Conservation (phyloP, 1,284 basidiomycete species). For the Austroboletus olivaceoglutinosus region DNA sequence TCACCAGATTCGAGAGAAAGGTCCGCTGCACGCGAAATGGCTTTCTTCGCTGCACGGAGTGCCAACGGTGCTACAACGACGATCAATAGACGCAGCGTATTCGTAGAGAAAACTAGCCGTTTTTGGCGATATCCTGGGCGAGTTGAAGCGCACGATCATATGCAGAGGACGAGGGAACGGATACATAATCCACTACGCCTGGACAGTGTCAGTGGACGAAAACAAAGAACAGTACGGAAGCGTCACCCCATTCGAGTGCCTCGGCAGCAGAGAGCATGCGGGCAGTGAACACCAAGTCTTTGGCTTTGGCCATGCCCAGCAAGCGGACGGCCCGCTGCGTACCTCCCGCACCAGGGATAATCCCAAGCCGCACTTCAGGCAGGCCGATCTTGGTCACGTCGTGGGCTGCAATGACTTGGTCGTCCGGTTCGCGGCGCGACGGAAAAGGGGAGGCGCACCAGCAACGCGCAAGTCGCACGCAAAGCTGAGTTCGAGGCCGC, state of each 20-base stretch:
- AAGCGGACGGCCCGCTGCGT: conserved; percentile 85
- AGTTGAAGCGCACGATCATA: conserved; percentile 66
- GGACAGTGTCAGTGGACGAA: conserved; percentile 4
- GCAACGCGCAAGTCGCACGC: conserved; percentile 89
- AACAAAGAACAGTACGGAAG: conserved; percentile 12
- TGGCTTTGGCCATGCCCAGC: conserved; percentile 80
- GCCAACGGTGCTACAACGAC: conserved; percentile 74
- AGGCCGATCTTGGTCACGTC: conserved; percentile 67
- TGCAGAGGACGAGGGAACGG: conserved; percentile 54
- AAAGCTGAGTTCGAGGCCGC: conserved; percentile 84
- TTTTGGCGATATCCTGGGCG: conserved; percentile 64
- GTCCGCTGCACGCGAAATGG: conserved; percentile 79
- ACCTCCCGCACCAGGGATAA: conserved; percentile 95
- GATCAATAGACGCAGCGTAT: background rate
- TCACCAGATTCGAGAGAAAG: conserved; percentile 73
- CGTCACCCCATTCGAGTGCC: conserved; percentile 71
- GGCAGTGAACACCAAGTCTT: conserved; percentile 78
- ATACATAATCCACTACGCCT: conserved; percentile 83
- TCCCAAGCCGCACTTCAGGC: conserved; percentile 81
- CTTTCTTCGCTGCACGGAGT: conserved; percentile 84
- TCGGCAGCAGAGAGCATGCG: conserved; percentile 57
- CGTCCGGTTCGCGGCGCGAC: background rate
- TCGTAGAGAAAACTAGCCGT: conserved; percentile 48
- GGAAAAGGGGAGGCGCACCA: conserved; percentile 41
- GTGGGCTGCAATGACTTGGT: conserved; percentile 37